Evolutionary conservation across 164 flowering plant genomes (phyloP).

Genomic region (Dillenia suffruticosa): DNA sequence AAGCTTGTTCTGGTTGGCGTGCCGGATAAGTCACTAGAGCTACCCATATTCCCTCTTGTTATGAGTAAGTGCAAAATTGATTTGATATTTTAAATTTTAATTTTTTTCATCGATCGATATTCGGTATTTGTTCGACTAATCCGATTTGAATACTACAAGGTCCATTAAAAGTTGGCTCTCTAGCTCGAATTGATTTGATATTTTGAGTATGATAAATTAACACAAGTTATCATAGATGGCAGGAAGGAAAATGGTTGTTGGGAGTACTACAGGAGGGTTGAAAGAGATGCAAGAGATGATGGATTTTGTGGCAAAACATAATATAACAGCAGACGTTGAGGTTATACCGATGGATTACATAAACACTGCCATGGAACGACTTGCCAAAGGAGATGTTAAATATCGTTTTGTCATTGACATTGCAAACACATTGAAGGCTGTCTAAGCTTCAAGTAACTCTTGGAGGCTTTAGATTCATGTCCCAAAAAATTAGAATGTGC

Average conservation of each 20-base stretch:
- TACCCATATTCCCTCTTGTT: slow-evolving; percentile 36
- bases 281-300: slow-evolving; percentile 45
- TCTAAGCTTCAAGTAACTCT: too few relatives aligned
- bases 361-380: slow-evolving; percentile 45
- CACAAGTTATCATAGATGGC: not conserved
- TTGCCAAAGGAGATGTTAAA: slow-evolving; percentile 31
- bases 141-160: too few relatives aligned
- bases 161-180: too few relatives aligned
- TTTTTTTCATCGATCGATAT: too few relatives aligned
- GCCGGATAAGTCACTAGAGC: slow-evolving; percentile 43
- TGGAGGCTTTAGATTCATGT: too few relatives aligned
- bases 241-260: slow-evolving; percentile 36
- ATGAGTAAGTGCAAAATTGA: slow-evolving; percentile 25
- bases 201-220: too few relatives aligned
- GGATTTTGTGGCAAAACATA: slow-evolving; percentile 34
- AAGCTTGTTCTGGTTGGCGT: slow-evolving; percentile 55
- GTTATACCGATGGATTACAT: slow-evolving; percentile 39
- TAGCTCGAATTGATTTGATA: not conserved
- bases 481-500: too few relatives aligned
- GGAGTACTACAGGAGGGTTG: slow-evolving; percentile 34
- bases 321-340: slow-evolving; percentile 33
- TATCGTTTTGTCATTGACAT: slow-evolving; percentile 43
- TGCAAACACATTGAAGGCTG: slow-evolving; percentile 28
- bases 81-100: not conserved
- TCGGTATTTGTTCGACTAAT: too few relatives aligned